Conservation (phyloP, 2,329 filamentous ascomycete species). For the Botryotinia convoluta region DNA sequence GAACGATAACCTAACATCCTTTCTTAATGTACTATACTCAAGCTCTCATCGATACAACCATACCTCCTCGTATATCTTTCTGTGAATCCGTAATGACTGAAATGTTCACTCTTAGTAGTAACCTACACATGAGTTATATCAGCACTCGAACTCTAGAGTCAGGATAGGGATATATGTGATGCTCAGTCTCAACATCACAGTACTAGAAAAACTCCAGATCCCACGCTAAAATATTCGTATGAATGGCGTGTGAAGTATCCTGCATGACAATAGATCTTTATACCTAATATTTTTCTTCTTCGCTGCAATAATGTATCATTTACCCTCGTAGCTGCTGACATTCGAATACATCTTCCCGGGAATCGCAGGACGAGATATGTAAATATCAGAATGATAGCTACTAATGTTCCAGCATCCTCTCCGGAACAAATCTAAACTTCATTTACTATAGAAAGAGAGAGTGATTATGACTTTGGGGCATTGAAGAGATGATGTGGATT, state of each 20-base stretch:
- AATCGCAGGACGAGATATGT: neutral
- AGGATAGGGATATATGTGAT: too few relatives aligned
- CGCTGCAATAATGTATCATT: too few relatives aligned
- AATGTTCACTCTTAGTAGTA: neutral
- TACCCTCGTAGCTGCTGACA: too few relatives aligned
- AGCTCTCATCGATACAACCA: neutral
- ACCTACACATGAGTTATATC: neutral
- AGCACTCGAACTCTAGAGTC: neutral
- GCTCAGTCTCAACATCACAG: too few relatives aligned
- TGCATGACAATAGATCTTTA: too few relatives aligned
- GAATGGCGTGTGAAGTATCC: too few relatives aligned
- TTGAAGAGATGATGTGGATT: neutral
- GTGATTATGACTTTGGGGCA: rapidly evolving
- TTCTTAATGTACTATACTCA: neutral
- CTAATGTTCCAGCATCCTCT: neutral
- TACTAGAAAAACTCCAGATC: too few relatives aligned
- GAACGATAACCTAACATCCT: neutral
- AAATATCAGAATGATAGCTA: neutral
- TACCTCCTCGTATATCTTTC: too few relatives aligned
- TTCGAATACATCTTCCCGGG: too few relatives aligned
- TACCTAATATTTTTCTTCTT: too few relatives aligned
- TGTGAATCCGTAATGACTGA: neutral
- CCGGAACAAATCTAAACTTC: neutral
- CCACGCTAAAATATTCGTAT: too few relatives aligned
- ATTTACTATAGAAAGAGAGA: neutral